Base-by-base conservation (phyloP, 1,284 basidiomycete species). In the Cystobasidiaceae sp. region DNA sequence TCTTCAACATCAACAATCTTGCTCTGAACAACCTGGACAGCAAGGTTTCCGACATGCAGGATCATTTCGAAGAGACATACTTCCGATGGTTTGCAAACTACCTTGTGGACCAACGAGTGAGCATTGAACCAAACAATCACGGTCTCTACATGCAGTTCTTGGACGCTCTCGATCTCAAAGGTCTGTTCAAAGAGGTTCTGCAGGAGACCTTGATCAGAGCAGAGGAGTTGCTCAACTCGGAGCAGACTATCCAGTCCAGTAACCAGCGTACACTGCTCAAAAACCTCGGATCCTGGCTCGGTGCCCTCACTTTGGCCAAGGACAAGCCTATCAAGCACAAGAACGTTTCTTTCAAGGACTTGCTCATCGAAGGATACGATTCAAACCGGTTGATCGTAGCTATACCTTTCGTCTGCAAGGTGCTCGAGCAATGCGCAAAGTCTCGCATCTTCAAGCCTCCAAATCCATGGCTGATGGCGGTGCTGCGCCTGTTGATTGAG, bases 1-100 rank as follows among this genome's bases (percentile, higher is more conserved):
- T 98, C 52, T 99, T 99, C 82, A 92, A 97, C 73, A 86, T 99
- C 78, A 99, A 98, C 81, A 97, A 99, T 73, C 83, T 99, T 57
- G 92, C 94, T 0, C 89, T 91, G 3, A 90, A 82, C 78, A 98
- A 98, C 76, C 91, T 97, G 70, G 91, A 93, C 43, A 75, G 82
- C 32, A 97, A 97, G 78, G 79, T 93, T 34, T 77, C 79, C 44
- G 93, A 96, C 74, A 91, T 97, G 85, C 81, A 82, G 67, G 84
- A 85, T 55, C 80, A 88, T 63, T 93, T 93, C 76, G 83, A 88
- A 51, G 86, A 90, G 70, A 81, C 84, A 52, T 86, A 92, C 74
- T 85, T 93, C 39, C 83, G 88, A 64, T 99, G 96, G 96, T 96
- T 99, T 75, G 93, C 96, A 43, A 88, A 93, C 75, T 98, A 98